phyloP scores from a whole-genome alignment of 2,329 filamentous ascomycete genomes.

The Trichoderma semiorbis region DNA sequence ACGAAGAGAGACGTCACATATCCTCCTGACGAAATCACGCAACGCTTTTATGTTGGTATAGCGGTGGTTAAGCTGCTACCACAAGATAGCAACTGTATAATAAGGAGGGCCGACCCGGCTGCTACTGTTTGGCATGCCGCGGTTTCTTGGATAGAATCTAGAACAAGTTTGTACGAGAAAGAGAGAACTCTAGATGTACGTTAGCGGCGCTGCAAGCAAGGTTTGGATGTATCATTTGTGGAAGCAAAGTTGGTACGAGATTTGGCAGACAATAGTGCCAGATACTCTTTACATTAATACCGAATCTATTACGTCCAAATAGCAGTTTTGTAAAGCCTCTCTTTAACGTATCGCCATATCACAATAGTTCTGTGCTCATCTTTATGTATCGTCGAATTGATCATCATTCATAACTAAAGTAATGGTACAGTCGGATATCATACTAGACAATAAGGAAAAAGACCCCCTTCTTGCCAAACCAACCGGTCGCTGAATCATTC shows the following conservation, averaged over 20 bases:
- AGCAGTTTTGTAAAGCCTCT: too few relatives aligned
- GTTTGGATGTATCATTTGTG: not conserved
- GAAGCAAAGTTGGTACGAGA: not conserved
- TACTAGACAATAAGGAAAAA: not conserved
- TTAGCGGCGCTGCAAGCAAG: not conserved
- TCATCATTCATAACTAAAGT: conserved; percentile 3
- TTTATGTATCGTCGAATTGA: not conserved
- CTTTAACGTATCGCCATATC: not conserved
- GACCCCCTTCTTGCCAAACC: not conserved
- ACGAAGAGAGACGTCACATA: not conserved
- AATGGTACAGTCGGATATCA: not conserved
- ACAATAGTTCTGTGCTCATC: too few relatives aligned
- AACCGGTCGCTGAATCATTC: not conserved
- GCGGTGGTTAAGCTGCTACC: not conserved
- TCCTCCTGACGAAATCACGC: not conserved
- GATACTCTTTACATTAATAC: not conserved
- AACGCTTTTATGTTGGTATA: not conserved
- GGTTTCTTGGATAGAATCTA: not conserved
- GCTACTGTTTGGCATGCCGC: not conserved
- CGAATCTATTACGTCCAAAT: not conserved
- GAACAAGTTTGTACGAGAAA: not conserved
- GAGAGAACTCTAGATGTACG: not conserved
- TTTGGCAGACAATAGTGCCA: not conserved
- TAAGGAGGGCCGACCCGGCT: not conserved
- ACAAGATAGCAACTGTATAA: not conserved